Base-by-base conservation (phyloP, 371 early-diverging fungal species). In the Smittium culicis region DNA sequence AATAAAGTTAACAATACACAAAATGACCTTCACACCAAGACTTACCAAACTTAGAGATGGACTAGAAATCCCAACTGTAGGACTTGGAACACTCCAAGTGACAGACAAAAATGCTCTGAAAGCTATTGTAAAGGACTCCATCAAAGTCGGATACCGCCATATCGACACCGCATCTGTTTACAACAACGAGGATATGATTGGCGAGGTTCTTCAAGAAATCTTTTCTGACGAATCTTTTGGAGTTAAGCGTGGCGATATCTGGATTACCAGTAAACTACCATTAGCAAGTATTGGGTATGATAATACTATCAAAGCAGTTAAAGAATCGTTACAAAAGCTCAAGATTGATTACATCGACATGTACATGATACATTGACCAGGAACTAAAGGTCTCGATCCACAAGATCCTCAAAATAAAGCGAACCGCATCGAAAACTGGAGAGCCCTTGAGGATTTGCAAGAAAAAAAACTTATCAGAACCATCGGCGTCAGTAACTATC, bases 241-340 rank as follows among this genome's bases (percentile, higher is more conserved):
- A 8, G n/a, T 67, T 93, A 0, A 69, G 75, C 80, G 98, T n/a
- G 69, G 85, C 35, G 92, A 94, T 31, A 56, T 99, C 1, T 99
- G 95, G 81, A n/a, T 99, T 61, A 92, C 94, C 0, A 89, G n/a
- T n/a, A 90, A 61, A 99, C 97, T 74, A 82, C 97, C 57, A 88
- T 11, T 20, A 60, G 20, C 8, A 11, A 60, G 20, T 11, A 5
- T 11, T 11, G 5, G 20, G 5, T 60, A 60, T 20, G 34, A 34
- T 11, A 60, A 60, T 60, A 11, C 20, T 32, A 11, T 11, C 34
- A 20, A 32, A 56, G 85, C 88, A 1, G 79, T 86, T 8, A 64
- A 66, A 24, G 74, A 73, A 1, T 86, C 88, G 20, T 72, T 92
- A 16, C 28, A 69, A 27, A 72, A 81, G 16, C 81, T 93, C 57